Percentiles rank a stretch among this genome's conserved stretches.
Conservation (phyloP, 352 stramenopile genomes). For the Phytophthora fragariae region DNA sequence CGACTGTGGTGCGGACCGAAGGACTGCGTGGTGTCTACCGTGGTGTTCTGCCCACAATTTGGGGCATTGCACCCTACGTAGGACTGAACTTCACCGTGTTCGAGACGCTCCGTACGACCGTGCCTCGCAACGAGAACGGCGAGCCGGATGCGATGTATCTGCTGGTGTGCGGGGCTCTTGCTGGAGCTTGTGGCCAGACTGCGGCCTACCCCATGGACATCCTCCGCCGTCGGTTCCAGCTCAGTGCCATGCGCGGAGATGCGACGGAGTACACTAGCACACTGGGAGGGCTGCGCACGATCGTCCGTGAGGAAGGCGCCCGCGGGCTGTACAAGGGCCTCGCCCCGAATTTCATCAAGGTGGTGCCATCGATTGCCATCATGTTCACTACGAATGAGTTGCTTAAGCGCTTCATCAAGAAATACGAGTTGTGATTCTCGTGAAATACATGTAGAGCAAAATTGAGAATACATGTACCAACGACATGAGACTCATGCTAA, state of each 20-base stretch:
- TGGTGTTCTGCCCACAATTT: constrained; percentile 66
- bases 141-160: constrained; percentile 66
- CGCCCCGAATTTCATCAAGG: constrained; percentile 77
- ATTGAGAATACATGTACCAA: constrained; percentile 26
- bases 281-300: constrained; percentile 50
- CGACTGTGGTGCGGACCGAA: constrained; percentile 57
- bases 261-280: constrained; percentile 59
- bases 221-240: constrained; percentile 76
- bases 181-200: constrained; percentile 75
- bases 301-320: constrained; percentile 63
- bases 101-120: constrained; percentile 59
- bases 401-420: constrained; percentile 56
- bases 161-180: constrained; percentile 65
- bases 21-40: constrained; percentile 68
- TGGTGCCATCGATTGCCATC: constrained; percentile 83
- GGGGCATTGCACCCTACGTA: constrained; percentile 79
- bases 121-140: constrained; percentile 51
- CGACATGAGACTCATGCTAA: too few relatives aligned
- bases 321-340: constrained; percentile 74
- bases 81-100: constrained; percentile 85
- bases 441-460: constrained; percentile 34
- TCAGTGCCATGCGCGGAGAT: constrained; percentile 52
- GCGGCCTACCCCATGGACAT: constrained; percentile 82
- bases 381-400: constrained; percentile 86
- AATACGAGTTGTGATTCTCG: constrained; percentile 31